Percentiles rank a stretch among this genome's conserved stretches.
phyloP scores from a whole-genome alignment of 345 rosid genomes.

The Gossypium anomalum region DNA sequence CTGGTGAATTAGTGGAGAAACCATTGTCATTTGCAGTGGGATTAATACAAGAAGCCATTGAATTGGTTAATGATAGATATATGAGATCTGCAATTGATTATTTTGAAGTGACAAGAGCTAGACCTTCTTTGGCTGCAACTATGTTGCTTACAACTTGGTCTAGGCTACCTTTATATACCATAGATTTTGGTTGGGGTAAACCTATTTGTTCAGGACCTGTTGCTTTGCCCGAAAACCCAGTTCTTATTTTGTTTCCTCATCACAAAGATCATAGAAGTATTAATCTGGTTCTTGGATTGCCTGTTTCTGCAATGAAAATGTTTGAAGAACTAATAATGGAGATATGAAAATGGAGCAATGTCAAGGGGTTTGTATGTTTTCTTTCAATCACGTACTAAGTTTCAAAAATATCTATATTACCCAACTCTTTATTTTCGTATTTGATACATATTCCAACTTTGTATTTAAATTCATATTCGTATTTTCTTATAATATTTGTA shows the following conservation, averaged over 20 bases:
- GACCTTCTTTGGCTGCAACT: conserved; percentile 75
- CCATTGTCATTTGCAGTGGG: conserved; percentile 46
- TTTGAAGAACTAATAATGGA: conserved; percentile 43
- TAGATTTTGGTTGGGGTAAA: conserved; percentile 88
- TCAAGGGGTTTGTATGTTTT: too few species aligned
- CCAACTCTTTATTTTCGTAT: too few species aligned
- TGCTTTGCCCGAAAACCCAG: conserved; percentile 80
- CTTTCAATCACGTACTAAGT: too few species aligned
- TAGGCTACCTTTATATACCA: conserved; percentile 62
- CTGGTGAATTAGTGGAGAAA: conserved; percentile 57
- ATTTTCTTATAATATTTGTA: too few species aligned
- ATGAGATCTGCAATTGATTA: conserved; percentile 88
- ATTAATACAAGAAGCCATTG: conserved; percentile 53
- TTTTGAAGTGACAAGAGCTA: conserved; percentile 67
- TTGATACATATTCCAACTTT: too few species aligned
- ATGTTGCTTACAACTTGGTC: conserved; percentile 82
- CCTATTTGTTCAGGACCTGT: conserved; percentile 73
- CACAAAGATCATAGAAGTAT: conserved; percentile 56
- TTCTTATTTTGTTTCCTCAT: conserved; percentile 60
- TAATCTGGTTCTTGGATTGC: conserved; percentile 72
- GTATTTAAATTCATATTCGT: too few species aligned
- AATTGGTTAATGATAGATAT: conserved; percentile 56
- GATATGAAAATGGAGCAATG: too few species aligned
- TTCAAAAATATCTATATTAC: too few species aligned
- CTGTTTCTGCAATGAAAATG: conserved; percentile 64